Evolutionary conservation across 495 filamentous ascomycete species (phyloP).

Genomic region (Penicillium ucsense): DNA sequence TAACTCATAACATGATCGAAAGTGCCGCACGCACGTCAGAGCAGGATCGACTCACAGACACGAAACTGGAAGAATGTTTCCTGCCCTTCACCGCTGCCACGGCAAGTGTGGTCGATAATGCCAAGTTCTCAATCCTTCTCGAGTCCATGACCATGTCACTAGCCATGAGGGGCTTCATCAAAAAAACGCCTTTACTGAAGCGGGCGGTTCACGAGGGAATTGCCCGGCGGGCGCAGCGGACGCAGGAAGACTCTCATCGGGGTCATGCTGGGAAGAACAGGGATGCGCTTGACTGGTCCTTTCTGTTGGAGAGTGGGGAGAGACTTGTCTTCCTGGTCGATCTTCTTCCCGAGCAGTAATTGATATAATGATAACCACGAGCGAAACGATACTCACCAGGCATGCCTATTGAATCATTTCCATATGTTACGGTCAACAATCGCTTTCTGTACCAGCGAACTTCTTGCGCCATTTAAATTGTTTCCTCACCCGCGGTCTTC

Average conservation of each 20-base stretch:
- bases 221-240: slow-evolving; percentile 44
- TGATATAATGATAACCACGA: slow-evolving; percentile 5
- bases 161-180: slow-evolving; percentile 27
- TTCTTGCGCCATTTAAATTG: too few species aligned
- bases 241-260: slow-evolving; percentile 36
- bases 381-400: slow-evolving; percentile 6
- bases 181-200: slow-evolving; percentile 36
- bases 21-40: slow-evolving; percentile 41
- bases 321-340: slow-evolving; percentile 29
- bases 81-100: slow-evolving; percentile 63
- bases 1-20: slow-evolving; percentile 56
- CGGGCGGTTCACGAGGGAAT: slow-evolving; percentile 55
- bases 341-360: slow-evolving; percentile 1
- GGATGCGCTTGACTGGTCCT: slow-evolving; percentile 29
- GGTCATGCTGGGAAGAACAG: slow-evolving; percentile 23
- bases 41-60: slow-evolving; percentile 40
- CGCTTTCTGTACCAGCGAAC: too few species aligned
- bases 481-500: too few species aligned
- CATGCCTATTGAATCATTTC: not conserved
- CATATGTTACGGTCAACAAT: too few species aligned
- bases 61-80: slow-evolving; percentile 56
- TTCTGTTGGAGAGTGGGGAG: slow-evolving; percentile 34
- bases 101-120: slow-evolving; percentile 57
- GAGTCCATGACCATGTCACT: slow-evolving; percentile 61
- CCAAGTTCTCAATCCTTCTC: slow-evolving; percentile 66